phyloP scores from a whole-genome alignment of 768 basidiomycete species.

The Trametes villosa region DNA sequence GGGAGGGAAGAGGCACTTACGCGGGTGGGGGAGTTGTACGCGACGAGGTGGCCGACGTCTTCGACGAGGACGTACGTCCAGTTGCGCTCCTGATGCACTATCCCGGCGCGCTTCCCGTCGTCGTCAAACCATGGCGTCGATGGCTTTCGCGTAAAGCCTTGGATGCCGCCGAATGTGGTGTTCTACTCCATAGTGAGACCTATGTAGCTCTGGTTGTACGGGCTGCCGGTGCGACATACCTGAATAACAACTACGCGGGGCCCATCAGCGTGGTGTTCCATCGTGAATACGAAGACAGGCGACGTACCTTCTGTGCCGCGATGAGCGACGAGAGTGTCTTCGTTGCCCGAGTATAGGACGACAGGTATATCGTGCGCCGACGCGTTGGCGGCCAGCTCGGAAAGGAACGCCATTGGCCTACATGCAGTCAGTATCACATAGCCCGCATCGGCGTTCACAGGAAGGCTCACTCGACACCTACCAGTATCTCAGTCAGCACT shows the following conservation, averaged over 20 bases:
- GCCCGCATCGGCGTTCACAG: too few species aligned
- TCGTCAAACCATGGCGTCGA: constrained; percentile 72
- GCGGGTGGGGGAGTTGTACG: constrained; percentile 39
- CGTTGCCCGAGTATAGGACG: constrained; percentile 70
- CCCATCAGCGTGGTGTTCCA: background rate
- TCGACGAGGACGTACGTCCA: constrained; percentile 48
- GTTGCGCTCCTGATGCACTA: constrained; percentile 76
- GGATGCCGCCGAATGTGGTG: constrained; percentile 80
- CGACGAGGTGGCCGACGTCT: constrained; percentile 46
- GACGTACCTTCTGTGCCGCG: constrained; percentile 61
- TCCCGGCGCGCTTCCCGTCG: constrained; percentile 60
- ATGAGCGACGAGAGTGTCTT: constrained; percentile 68
- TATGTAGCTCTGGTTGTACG: too few species aligned
- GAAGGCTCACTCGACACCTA: constrained; percentile 42
- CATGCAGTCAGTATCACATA: background rate
- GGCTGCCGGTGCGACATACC: constrained; percentile 33
- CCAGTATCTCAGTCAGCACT: background rate
- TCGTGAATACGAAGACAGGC: background rate
- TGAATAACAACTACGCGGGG: constrained; percentile 47
- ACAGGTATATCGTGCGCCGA: constrained; percentile 53
- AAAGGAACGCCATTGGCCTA: constrained; percentile 66
- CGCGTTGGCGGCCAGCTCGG: constrained; percentile 66
- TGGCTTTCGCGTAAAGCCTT: constrained; percentile 72
- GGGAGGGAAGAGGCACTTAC: constrained; percentile 45
- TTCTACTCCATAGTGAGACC: constrained; percentile 49